Evolutionary conservation across 202 grass and related monocot species (phyloP).

Genomic region (Schoenoplectus tabernaemontani): DNA sequence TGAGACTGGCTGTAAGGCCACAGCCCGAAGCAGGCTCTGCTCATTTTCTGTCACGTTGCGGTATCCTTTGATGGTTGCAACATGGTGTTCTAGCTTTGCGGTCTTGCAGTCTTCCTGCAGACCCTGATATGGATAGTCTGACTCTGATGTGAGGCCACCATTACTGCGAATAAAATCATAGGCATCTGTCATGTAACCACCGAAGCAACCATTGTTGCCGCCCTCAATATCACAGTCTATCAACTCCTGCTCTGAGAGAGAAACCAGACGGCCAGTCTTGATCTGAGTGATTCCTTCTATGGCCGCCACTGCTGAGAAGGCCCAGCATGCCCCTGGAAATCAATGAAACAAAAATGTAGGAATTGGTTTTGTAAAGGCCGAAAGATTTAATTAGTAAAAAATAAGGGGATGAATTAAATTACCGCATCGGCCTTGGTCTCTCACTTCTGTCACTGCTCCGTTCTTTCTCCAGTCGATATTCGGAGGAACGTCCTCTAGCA

Average conservation of each 20-base stretch:
- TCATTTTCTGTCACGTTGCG: slow-evolving; percentile 43
- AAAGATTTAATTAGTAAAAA: neutral
- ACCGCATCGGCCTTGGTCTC: slow-evolving; percentile 63
- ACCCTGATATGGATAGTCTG: slow-evolving; percentile 52
- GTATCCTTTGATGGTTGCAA: slow-evolving; percentile 47
- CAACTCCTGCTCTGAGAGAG: slow-evolving; percentile 79
- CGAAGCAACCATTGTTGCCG: slow-evolving; percentile 33
- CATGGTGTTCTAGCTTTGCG: slow-evolving; percentile 36
- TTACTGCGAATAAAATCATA: slow-evolving; percentile 57
- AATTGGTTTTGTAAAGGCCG: neutral
- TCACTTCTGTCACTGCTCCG: slow-evolving; percentile 50
- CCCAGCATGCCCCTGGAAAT: slow-evolving; percentile 54
- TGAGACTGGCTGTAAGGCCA: slow-evolving; percentile 49
- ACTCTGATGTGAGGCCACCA: slow-evolving; percentile 37
- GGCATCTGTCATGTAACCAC: slow-evolving; percentile 59
- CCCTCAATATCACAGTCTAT: slow-evolving; percentile 54
- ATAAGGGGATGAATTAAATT: neutral
- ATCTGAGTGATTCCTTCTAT: slow-evolving; percentile 64
- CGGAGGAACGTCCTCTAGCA: slow-evolving; percentile 12
- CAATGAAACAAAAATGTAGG: neutral
- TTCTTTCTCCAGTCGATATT: slow-evolving; percentile 57
- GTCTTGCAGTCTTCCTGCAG: slow-evolving; percentile 28
- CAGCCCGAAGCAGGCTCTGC: slow-evolving; percentile 36
- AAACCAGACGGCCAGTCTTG: slow-evolving; percentile 42
- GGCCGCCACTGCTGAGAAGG: slow-evolving; percentile 65